Evolutionary conservation across 1,284 basidiomycete species (phyloP), one percentile per base, ranked within the genome.

Genomic region (Ustilago hordei): DNA sequence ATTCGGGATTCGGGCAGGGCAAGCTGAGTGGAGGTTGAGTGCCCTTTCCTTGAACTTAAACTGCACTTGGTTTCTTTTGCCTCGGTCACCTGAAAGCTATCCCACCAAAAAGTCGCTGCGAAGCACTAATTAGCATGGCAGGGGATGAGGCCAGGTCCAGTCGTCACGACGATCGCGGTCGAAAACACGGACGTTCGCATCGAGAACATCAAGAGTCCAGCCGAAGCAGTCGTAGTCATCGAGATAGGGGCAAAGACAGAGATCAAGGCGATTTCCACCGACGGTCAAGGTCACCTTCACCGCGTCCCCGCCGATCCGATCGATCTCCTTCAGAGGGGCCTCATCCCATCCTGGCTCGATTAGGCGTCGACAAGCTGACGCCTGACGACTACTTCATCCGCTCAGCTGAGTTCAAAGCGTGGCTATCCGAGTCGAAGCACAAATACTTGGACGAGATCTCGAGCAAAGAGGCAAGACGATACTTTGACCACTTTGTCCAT

Each of bases 381-480:
- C 11, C 50, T 12, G 69, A 79, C 43, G 75, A 78, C 62, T 80
- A 79, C 69, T 80, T 64, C 31, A 50, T 55, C n/a, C 71, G 72
- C 23, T 53, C 70, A 7, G 35, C 55, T 39, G 75, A 80, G 55
- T 81, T 83, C 66, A 81, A 80, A 34, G 63, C 66, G 8, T 81
- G 80, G 80, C 70, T 83, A 3, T 48, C 66, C n/a, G 55, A 64
- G 4, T 39, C 50, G 13, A 75, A 67, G 35, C 38, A 53, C 4
- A 60, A 64, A 28, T 80, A 78, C 39, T 57, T 81, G 11, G 81
- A 83, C 60, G 80, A 81, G 59, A 64, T 83, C 12, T 55, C 69
- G 8, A 43, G 60, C 19, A 55, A 59, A 34, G 75, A 78, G 7
- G 75, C 81, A 31, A 59, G 80, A 6, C 56, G 69, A 8, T 69